Evolutionary conservation across 768 basidiomycete genomes (phyloP).

Genomic region (Macrolepiota dolichaula): DNA sequence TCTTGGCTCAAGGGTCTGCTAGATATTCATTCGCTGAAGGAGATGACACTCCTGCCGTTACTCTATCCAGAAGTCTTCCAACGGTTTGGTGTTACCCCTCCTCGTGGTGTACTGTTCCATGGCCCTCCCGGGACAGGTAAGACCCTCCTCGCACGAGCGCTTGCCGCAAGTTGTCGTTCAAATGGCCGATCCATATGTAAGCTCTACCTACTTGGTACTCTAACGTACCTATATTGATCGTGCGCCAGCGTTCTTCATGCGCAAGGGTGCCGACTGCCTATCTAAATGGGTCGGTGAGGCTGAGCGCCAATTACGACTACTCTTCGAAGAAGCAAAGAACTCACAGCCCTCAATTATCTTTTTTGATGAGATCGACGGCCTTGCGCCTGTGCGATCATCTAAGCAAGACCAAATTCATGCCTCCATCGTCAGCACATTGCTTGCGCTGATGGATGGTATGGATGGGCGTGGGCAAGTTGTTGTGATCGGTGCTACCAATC

Average conservation of each 20-base stretch:
- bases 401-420: slow-evolving; percentile 99
- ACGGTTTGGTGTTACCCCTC: slow-evolving; percentile 89
- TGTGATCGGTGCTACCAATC: slow-evolving; percentile 96
- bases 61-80: slow-evolving; percentile 97
- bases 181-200: slow-evolving; percentile 85
- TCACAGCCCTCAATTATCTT: slow-evolving; percentile 97
- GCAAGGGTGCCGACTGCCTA: slow-evolving; percentile 96
- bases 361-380: slow-evolving; percentile 98
- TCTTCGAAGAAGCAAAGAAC: slow-evolving; percentile 93
- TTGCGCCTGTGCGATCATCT: slow-evolving; percentile 96
- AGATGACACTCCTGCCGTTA: slow-evolving; percentile 95
- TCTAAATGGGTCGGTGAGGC: slow-evolving; percentile 99
- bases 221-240: neutral
- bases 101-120: slow-evolving; percentile 94
- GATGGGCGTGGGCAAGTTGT: slow-evolving; percentile 96
- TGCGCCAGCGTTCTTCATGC: slow-evolving; percentile 92
- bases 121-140: slow-evolving; percentile 99
- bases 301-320: slow-evolving; percentile 88
- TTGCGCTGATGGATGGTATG: slow-evolving; percentile 99
- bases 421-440: slow-evolving; percentile 90
- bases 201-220: slow-evolving; percentile 25
- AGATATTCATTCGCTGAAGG: slow-evolving; percentile 97
- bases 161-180: slow-evolving; percentile 88
- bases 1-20: slow-evolving; percentile 3
- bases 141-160: slow-evolving; percentile 88